These are phyloP conservation scores for Speleostelium caveatum DNA, from an alignment of 78 protist species.

Conservation along the genomic window DNA sequence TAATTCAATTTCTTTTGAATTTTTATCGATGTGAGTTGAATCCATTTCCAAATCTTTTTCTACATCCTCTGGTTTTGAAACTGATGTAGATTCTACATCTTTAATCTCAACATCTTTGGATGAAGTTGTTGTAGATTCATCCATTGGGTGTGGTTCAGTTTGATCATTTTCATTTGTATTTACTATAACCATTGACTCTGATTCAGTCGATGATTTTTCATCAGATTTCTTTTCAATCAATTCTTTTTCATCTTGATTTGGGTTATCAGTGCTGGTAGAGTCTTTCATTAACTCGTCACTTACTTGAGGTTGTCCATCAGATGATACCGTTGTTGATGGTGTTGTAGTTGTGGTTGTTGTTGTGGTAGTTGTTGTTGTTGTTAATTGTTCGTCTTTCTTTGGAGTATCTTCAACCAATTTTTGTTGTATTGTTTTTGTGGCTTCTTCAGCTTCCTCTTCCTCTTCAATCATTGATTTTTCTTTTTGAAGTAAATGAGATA, in stretches of 20 bases:
- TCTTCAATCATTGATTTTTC: slow-evolving; percentile 38
- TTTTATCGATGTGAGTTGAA: not conserved
- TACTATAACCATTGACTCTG: too few relatives aligned
- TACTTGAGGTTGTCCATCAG: not conserved
- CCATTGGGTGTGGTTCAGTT: not conserved
- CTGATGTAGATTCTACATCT: not conserved
- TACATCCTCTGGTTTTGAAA: not conserved
- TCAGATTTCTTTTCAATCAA: not conserved
- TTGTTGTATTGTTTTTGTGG: too few relatives aligned
- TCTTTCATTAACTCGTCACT: not conserved
- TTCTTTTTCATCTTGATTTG: not conserved
- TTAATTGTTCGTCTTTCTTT: not conserved
- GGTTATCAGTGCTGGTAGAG: not conserved
- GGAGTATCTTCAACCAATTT: too few relatives aligned
- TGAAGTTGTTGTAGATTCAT: not conserved
- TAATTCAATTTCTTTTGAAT: slow-evolving; percentile 34
- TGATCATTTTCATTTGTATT: not conserved
- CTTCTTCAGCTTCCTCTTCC: slow-evolving; percentile 52
- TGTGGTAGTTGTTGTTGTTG: slow-evolving; percentile 5
- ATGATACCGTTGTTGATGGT: not conserved
- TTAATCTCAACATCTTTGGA: not conserved
- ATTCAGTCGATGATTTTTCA: too few relatives aligned
- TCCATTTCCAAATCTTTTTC: not conserved
- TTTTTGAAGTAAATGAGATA: slow-evolving; percentile 68
- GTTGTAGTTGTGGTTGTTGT: slow-evolving; percentile 19